A percentile compares a stretch with the other conserved stretches of the same genome.
These are phyloP conservation scores for Crucibulum parvulum DNA, from an alignment of 1,284 basidiomycete species.

Conservation along the genomic window DNA sequence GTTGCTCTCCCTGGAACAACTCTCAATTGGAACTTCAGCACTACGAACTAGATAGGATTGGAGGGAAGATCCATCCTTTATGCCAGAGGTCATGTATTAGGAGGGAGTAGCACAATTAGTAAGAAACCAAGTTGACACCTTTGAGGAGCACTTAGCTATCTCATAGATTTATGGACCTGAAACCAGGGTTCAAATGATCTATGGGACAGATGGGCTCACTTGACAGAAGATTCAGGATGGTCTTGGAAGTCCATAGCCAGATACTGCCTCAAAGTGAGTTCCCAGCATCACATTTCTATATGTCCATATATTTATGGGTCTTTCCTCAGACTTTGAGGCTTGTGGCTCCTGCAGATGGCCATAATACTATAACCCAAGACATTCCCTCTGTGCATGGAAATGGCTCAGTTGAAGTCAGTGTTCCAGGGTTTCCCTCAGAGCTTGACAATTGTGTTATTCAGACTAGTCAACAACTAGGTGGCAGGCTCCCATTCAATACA, in stretches of 20 bases:
- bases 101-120: slow-evolving; percentile 38
- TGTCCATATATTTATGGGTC: slow-evolving; percentile 3
- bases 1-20: slow-evolving; percentile 6
- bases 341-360: slow-evolving; percentile 25
- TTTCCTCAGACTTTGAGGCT: slow-evolving; percentile 3
- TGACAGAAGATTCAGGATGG: slow-evolving; percentile 30
- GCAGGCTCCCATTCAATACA: slow-evolving; percentile 35
- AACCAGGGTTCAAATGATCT: slow-evolving; percentile 31
- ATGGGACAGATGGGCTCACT: slow-evolving; percentile 27
- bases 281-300: neutral
- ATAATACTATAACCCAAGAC: slow-evolving; percentile 27
- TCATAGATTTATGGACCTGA: slow-evolving; percentile 31
- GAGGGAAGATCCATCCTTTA: slow-evolving; percentile 21
- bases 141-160: neutral
- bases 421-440: slow-evolving; percentile 27
- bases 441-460: slow-evolving; percentile 32
- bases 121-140: slow-evolving; percentile 7
- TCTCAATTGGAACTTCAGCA: slow-evolving; percentile 38
- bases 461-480: slow-evolving; percentile 23
- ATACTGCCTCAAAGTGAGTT: slow-evolving; percentile 15
- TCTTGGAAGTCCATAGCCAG: slow-evolving; percentile 25
- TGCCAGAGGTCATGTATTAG: slow-evolving; percentile 30
- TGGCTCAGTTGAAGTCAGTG: slow-evolving; percentile 32
- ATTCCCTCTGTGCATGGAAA: slow-evolving; percentile 27
- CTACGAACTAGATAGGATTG: slow-evolving; percentile 22